These are phyloP conservation scores for Fusarium chlamydosporum DNA, from an alignment of 2,329 filamentous ascomycete species.

Conservation along the genomic window DNA sequence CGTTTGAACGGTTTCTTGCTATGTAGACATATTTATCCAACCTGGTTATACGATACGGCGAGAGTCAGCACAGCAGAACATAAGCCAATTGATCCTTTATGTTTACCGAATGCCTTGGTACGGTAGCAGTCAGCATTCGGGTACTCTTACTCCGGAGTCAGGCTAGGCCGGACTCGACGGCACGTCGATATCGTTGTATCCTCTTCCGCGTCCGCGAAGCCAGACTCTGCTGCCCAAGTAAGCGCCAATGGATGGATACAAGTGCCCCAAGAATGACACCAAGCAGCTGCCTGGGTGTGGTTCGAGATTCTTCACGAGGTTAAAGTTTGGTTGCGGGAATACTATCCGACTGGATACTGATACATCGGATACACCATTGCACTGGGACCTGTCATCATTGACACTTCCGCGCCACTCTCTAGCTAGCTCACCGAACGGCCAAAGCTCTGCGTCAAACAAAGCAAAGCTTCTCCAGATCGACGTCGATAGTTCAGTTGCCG, in stretches of 20 bases:
- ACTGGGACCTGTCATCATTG: slow-evolving; percentile 1
- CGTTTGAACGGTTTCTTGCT: slow-evolving; percentile 50
- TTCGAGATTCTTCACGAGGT: neutral
- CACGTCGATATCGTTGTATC: neutral
- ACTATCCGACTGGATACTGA: slow-evolving; percentile 17
- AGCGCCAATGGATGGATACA: slow-evolving; percentile 3
- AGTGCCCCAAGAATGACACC: neutral
- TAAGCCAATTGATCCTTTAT: slow-evolving; percentile 35
- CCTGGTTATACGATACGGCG: slow-evolving; percentile 22
- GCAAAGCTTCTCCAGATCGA: slow-evolving; percentile 10
- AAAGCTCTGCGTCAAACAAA: slow-evolving; percentile 14
- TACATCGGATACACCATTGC: slow-evolving; percentile 6
- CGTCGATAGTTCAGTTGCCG: slow-evolving; percentile 4
- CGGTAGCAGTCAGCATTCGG: slow-evolving; percentile 5
- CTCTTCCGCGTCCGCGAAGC: slow-evolving; percentile 9
- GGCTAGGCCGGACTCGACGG: slow-evolving; percentile 3
- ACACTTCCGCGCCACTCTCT: neutral
- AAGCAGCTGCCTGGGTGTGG: neutral
- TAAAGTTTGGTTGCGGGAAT: neutral
- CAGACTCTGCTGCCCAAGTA: slow-evolving; percentile 3
- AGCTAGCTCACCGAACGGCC: slow-evolving; percentile 5
- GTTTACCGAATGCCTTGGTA: slow-evolving; percentile 4
- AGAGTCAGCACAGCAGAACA: slow-evolving; percentile 21
- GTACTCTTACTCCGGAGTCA: slow-evolving; percentile 4
- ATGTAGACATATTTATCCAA: slow-evolving; percentile 36